These are phyloP conservation scores for Psilocybe cubensis DNA, from an alignment of 768 basidiomycete genomes.

Conservation along the genomic window DNA sequence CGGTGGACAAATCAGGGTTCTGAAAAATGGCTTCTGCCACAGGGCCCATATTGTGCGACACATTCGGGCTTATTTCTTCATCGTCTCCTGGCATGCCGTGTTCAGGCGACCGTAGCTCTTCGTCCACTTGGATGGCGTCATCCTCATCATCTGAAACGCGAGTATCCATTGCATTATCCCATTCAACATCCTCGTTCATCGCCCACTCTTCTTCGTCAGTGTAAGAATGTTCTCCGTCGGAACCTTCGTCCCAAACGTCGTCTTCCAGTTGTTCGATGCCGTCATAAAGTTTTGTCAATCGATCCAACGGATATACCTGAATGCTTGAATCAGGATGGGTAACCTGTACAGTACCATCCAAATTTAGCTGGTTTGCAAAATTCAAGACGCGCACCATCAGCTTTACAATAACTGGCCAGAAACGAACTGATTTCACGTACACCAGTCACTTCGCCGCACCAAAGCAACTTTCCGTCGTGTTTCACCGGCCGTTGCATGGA, in stretches of 20 bases:
- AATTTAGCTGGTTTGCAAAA: constrained; percentile 53
- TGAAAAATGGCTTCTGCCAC: background rate
- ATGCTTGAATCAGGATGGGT: constrained; percentile 62
- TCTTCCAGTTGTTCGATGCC: constrained; percentile 81
- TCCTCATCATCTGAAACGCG: constrained; percentile 9
- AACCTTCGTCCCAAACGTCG: constrained; percentile 57
- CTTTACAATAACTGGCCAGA: constrained; percentile 10
- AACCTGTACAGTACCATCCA: constrained; percentile 77
- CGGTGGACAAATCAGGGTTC: background rate
- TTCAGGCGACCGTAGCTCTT: constrained; percentile 2
- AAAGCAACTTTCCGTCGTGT: constrained; percentile 53
- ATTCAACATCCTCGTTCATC: constrained; percentile 48
- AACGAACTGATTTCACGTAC: constrained; percentile 39
- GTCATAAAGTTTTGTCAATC: constrained; percentile 79
- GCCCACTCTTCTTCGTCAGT: constrained; percentile 50
- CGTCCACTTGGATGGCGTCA: constrained; percentile 19
- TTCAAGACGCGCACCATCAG: too few relatives aligned
- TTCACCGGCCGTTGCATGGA: constrained; percentile 44
- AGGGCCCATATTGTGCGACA: background rate
- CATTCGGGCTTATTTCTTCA: background rate
- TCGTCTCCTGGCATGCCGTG: background rate
- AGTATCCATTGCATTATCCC: constrained; percentile 40
- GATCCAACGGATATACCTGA: constrained; percentile 60
- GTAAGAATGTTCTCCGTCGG: constrained; percentile 46
- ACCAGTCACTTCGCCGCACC: constrained; percentile 88